Percentiles rank a stretch among this genome's conserved stretches.
phyloP scores from a whole-genome alignment of 164 flowering plant genomes.

The Aristolochia fimbriata region DNA sequence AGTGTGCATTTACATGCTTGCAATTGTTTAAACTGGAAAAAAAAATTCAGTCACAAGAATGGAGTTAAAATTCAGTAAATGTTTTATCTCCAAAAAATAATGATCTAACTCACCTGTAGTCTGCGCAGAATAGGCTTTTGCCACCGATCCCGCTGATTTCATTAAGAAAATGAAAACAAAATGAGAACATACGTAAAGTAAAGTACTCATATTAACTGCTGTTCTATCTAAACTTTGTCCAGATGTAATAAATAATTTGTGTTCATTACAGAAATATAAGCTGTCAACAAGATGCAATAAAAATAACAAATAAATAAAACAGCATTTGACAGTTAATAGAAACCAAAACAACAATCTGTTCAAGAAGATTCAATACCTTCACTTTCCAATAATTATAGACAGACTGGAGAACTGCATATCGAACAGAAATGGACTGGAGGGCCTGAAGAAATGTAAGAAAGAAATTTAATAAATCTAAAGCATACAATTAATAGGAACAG shows the following conservation, averaged over 20 bases:
- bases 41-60: no score
- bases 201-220: background rate
- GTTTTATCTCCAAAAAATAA: no score
- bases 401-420: constrained; percentile 56
- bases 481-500: background rate
- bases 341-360: background rate
- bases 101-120: constrained; percentile 55
- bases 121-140: constrained; percentile 92
- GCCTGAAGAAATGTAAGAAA: constrained; percentile 36
- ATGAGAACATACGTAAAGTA: background rate
- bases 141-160: constrained; percentile 81
- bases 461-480: background rate
- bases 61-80: no score
- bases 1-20: no score
- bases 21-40: no score
- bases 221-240: background rate
- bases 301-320: background rate
- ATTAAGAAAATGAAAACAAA: constrained; percentile 3
- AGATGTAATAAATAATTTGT: background rate
- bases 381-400: constrained; percentile 81
- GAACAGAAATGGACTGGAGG: constrained; percentile 48
- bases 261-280: background rate
- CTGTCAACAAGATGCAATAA: background rate
- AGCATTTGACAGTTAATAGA: background rate
- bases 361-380: constrained; percentile 40